These are phyloP conservation scores for Sarcodon sp. DNA, from an alignment of 768 basidiomycete species.

Conservation along the genomic window DNA sequence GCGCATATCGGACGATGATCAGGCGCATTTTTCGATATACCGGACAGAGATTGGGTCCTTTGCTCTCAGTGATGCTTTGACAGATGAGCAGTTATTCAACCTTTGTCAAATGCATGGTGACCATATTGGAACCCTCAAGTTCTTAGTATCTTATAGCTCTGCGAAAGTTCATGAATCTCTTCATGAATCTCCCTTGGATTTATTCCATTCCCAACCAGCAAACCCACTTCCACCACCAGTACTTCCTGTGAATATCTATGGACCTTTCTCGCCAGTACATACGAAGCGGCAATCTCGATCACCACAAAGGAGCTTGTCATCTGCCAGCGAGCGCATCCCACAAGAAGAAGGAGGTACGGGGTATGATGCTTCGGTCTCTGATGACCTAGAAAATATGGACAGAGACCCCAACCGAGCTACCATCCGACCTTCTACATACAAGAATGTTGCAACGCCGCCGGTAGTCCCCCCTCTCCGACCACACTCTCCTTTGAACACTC, in stretches of 20 bases:
- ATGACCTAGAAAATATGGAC: conserved; percentile 50
- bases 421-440: conserved; percentile 25
- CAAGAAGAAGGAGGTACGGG: conserved; percentile 35
- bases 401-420: conserved; percentile 29
- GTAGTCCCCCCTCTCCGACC: conserved; percentile 7
- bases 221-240: conserved; percentile 43
- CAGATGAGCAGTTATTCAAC: conserved; percentile 55
- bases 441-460: conserved; percentile 16
- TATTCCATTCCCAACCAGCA: conserved; percentile 18
- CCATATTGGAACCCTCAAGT: conserved; percentile 68
- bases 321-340: conserved; percentile 45
- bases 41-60: conserved; percentile 77
- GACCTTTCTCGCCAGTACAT: conserved; percentile 30
- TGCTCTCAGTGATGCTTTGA: conserved; percentile 61
- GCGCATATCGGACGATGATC: conserved; percentile 76
- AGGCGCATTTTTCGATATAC: conserved; percentile 65
- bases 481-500: conserved; percentile 7
- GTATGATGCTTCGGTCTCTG: conserved; percentile 51
- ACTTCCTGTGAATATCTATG: conserved; percentile 21
- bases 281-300: conserved; percentile 39
- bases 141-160: conserved; percentile 61
- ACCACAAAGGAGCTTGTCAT: conserved; percentile 60
- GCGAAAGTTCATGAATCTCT: conserved; percentile 45
- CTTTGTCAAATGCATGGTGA: conserved; percentile 68
- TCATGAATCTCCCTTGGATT: conserved; percentile 16